A percentile compares a stretch with the other conserved stretches of the same genome.
Conservation (phyloP, 306 rosid species). For the Malus orientalis region DNA sequence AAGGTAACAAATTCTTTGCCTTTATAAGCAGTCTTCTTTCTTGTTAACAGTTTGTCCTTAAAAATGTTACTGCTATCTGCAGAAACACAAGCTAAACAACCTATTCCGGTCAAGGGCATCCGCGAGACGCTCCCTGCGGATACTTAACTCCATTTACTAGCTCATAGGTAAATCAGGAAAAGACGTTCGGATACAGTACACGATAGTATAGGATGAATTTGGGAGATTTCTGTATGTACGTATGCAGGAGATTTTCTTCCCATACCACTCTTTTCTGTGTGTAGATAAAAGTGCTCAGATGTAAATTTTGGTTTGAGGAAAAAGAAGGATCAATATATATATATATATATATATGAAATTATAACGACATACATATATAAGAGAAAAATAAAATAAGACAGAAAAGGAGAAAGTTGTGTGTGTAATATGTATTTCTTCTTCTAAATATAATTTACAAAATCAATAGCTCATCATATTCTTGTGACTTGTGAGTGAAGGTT, state of each 20-base stretch:
- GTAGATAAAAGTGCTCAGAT: background rate
- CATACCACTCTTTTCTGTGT: background rate
- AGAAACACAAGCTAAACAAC: constrained; percentile 1
- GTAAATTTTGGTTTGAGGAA: background rate
- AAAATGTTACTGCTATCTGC: background rate
- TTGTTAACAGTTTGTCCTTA: background rate
- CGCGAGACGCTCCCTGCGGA: background rate
- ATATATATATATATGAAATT: background rate
- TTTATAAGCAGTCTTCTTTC: constrained; percentile 1
- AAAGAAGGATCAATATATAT: background rate
- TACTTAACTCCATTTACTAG: background rate
- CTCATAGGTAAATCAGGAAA: background rate
- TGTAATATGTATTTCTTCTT: too few species aligned
- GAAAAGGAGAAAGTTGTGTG: too few species aligned
- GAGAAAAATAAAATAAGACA: background rate
- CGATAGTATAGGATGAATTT: background rate
- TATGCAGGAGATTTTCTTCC: background rate
- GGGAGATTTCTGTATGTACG: background rate
- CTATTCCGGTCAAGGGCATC: background rate
- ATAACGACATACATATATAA: background rate
- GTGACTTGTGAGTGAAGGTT: background rate
- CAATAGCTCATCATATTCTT: background rate
- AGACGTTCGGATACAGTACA: background rate
- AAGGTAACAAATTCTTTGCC: constrained; percentile 31
- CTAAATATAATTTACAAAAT: too few species aligned